phyloP scores from a whole-genome alignment of 345 rosid species.

The Salix viminalis region DNA sequence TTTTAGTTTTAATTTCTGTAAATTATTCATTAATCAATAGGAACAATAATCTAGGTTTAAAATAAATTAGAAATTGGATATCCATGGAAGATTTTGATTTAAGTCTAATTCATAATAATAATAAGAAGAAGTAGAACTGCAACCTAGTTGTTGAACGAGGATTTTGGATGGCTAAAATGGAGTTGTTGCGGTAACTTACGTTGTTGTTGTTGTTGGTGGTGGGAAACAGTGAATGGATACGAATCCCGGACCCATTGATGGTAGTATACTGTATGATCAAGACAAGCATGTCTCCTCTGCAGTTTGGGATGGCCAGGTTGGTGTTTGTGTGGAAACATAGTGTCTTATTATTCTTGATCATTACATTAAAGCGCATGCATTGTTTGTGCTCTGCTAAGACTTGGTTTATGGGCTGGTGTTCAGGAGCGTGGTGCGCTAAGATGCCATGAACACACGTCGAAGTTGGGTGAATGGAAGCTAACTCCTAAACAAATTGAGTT shows the following conservation, averaged over 20 bases:
- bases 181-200: background rate
- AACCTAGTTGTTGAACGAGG: too few relatives aligned
- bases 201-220: background rate
- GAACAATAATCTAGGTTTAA: too few relatives aligned
- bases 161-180: too few relatives aligned
- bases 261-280: conserved; percentile 33
- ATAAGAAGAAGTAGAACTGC: too few relatives aligned
- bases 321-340: background rate
- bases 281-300: conserved; percentile 30
- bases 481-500: conserved; percentile 62
- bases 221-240: conserved; percentile 42
- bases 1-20: too few relatives aligned
- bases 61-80: too few relatives aligned
- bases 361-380: background rate
- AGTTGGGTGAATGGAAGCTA: conserved; percentile 87
- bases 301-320: conserved; percentile 36
- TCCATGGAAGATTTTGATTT: too few relatives aligned
- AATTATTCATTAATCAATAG: too few relatives aligned
- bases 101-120: too few relatives aligned
- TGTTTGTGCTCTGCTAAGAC: background rate
- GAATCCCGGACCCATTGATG: conserved; percentile 71
- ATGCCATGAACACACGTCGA: conserved; percentile 96
- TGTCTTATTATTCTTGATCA: too few relatives aligned
- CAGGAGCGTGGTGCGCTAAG: conserved; percentile 97
- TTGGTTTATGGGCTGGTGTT: background rate